Evolutionary conservation across 441 rosid species (phyloP).

Genomic region (Breynia disticha): DNA sequence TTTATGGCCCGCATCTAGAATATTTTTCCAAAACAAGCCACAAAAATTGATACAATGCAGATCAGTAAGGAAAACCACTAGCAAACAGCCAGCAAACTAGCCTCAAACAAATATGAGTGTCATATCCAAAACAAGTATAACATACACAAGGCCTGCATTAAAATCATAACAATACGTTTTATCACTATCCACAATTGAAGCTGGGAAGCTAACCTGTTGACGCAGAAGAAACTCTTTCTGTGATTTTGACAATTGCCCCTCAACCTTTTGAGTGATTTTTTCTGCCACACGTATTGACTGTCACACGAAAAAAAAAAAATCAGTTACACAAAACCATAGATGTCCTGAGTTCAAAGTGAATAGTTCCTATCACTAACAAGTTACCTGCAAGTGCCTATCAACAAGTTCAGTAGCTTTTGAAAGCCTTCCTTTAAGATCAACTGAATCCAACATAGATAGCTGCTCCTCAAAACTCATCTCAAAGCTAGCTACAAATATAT

Average conservation of each 20-base stretch:
- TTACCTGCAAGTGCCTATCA: constrained; percentile 95
- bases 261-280: constrained; percentile 96
- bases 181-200: background rate
- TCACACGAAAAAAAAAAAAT: constrained; percentile 25
- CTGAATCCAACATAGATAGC: constrained; percentile 85
- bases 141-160: too few relatives aligned
- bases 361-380: constrained; percentile 16
- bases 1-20: constrained; percentile 96
- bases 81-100: background rate
- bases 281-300: constrained; percentile 99
- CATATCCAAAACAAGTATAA: too few relatives aligned
- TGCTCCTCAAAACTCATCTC: constrained; percentile 99
- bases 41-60: background rate
- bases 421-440: constrained; percentile 84
- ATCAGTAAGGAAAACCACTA: background rate
- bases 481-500: constrained; percentile 98
- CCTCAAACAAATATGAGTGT: too few relatives aligned
- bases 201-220: constrained; percentile 67
- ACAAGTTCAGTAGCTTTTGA: constrained; percentile 96
- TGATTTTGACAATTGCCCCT: constrained; percentile 96
- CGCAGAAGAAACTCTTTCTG: constrained; percentile 98
- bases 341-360: background rate
- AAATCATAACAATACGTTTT: background rate
- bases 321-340: constrained; percentile 9
- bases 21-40: constrained; percentile 16